Evolutionary conservation across 768 basidiomycete species (phyloP).

Genomic region (Crassisporium funariophilum): DNA sequence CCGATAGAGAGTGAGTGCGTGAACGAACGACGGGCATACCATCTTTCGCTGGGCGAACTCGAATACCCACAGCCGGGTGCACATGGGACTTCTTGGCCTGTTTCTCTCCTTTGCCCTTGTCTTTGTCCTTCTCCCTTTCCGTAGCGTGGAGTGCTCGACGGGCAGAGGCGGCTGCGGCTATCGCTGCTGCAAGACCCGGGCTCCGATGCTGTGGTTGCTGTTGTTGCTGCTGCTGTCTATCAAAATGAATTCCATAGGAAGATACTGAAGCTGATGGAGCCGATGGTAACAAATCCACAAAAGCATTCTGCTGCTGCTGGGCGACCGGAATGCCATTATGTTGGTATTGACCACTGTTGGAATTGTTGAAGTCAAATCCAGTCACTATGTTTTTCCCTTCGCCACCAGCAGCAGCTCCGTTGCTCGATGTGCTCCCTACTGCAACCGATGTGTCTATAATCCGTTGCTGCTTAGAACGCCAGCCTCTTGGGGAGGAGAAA

Average conservation of each 20-base stretch:
- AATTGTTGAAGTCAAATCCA: constrained; percentile 7
- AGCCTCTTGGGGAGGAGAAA: neutral
- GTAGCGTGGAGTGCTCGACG: neutral
- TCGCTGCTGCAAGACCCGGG: neutral
- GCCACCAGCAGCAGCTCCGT: constrained; percentile 2
- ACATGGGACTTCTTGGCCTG: constrained; percentile 39
- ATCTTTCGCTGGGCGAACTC: constrained; percentile 42
- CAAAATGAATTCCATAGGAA: neutral
- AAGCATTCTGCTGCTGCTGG: constrained; percentile 6
- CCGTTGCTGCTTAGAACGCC: neutral
- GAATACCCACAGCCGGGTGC: constrained; percentile 49
- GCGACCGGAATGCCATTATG: constrained; percentile 2
- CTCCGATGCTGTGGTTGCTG: neutral
- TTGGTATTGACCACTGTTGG: constrained; percentile 5
- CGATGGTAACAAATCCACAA: constrained; percentile 7
- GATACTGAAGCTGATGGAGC: constrained; percentile 1
- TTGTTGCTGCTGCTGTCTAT: constrained; percentile 4
- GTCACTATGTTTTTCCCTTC: constrained; percentile 2
- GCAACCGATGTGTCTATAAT: no score
- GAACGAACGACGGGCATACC: constrained; percentile 18
- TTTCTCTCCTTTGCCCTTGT: constrained; percentile 36
- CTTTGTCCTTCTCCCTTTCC: neutral
- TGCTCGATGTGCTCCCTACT: neutral
- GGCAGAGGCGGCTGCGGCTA: constrained; percentile 1
- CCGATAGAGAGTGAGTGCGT: constrained; percentile 8